Evolutionary conservation across 139 green algal genomes (phyloP).

Genomic region (Pleodorina starrii): DNA sequence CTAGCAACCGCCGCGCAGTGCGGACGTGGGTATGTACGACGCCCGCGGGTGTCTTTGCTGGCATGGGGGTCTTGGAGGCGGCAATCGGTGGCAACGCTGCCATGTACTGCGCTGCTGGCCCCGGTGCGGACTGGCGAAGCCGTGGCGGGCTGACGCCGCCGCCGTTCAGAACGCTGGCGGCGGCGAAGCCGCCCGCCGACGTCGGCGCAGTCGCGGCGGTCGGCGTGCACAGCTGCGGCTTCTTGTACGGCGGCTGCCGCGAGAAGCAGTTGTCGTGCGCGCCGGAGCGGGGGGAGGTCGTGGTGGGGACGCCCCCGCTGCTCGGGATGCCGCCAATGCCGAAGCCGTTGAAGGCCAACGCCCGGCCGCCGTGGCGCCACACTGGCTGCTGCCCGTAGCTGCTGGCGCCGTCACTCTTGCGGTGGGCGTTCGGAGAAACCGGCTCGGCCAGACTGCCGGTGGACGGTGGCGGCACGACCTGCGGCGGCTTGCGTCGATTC

Average conservation of each 20-base stretch:
- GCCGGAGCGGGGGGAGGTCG: neutral
- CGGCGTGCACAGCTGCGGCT: neutral
- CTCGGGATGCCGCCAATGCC: neutral
- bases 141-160: neutral
- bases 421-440: neutral
- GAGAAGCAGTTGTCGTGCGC: neutral
- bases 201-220: neutral
- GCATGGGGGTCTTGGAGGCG: neutral
- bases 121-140: neutral
- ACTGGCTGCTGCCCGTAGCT: neutral
- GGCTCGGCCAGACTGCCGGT: neutral
- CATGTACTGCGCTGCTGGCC: neutral
- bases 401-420: neutral
- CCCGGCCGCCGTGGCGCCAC: slow-evolving; percentile 41
- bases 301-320: neutral
- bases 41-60: neutral
- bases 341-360: neutral
- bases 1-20: neutral
- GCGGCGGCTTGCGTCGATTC: no score
- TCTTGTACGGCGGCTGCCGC: slow-evolving; percentile 36
- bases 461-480: no score
- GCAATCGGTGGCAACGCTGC: neutral
- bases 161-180: neutral
- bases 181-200: neutral
- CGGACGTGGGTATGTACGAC: neutral